Percentiles rank a stretch among this genome's conserved stretches.
phyloP scores from a whole-genome alignment of 345 rosid genomes.

The Bruguiera parviflora region DNA sequence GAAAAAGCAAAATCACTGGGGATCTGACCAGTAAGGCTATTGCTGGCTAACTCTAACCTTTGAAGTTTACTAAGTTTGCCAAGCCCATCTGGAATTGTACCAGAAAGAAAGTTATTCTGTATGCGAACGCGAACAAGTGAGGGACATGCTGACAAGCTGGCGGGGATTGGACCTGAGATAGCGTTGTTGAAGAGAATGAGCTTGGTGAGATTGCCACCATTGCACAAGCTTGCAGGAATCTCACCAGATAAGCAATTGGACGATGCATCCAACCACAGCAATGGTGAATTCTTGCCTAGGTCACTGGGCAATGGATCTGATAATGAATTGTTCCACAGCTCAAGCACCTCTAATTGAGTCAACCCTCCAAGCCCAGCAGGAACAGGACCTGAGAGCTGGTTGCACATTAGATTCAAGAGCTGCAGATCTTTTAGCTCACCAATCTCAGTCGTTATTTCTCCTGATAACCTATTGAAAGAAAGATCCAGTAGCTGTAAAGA shows the following conservation, averaged over 20 bases:
- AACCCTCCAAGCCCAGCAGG: slow-evolving; percentile 53
- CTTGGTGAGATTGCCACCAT: slow-evolving; percentile 72
- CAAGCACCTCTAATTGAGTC: slow-evolving; percentile 52
- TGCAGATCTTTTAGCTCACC: slow-evolving; percentile 57
- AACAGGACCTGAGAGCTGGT: slow-evolving; percentile 61
- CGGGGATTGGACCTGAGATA: slow-evolving; percentile 73
- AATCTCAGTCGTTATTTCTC: slow-evolving; percentile 58
- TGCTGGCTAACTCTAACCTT: slow-evolving; percentile 74
- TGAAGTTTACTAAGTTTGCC: slow-evolving; percentile 78
- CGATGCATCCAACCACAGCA: slow-evolving; percentile 82
- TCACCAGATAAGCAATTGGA: slow-evolving; percentile 73
- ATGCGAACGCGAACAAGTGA: slow-evolving; percentile 81
- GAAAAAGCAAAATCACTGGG: slow-evolving; percentile 68
- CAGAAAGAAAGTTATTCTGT: slow-evolving; percentile 74
- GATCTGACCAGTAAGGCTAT: slow-evolving; percentile 67
- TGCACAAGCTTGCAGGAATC: slow-evolving; percentile 67
- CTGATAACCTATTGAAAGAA: slow-evolving; percentile 63
- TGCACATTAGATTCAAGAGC: slow-evolving; percentile 86
- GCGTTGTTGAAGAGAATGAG: slow-evolving; percentile 85
- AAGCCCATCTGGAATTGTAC: slow-evolving; percentile 73
- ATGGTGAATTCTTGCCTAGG: slow-evolving; percentile 70
- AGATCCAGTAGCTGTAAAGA: slow-evolving; percentile 71
- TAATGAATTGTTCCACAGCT: slow-evolving; percentile 90
- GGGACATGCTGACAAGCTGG: slow-evolving; percentile 47
- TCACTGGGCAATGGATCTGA: slow-evolving; percentile 72